Evolutionary conservation across 2,329 filamentous ascomycete species (phyloP).

Genomic region (Metarhizium guizhouense): DNA sequence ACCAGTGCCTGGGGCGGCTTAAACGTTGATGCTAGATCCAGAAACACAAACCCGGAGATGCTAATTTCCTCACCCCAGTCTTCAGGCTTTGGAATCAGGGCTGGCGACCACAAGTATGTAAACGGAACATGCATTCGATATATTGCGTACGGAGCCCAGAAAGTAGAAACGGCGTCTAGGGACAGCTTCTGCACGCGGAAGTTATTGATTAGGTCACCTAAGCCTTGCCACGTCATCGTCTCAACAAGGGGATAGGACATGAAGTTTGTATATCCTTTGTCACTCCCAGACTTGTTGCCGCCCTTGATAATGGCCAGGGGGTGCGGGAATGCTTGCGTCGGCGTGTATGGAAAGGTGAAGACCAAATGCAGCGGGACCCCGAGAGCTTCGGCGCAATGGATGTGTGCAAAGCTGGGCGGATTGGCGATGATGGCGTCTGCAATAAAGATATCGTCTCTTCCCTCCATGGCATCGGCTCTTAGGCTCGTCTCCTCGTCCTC

Average conservation of each 20-base stretch:
- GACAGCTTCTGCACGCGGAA: slow-evolving; percentile 62
- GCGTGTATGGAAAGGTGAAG: slow-evolving; percentile 81
- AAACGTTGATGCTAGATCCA: slow-evolving; percentile 57
- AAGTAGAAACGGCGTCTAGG: slow-evolving; percentile 63
- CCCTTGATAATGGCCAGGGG: slow-evolving; percentile 64
- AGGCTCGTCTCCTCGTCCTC: slow-evolving; percentile 51
- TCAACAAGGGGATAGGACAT: slow-evolving; percentile 74
- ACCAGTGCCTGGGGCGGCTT: slow-evolving; percentile 46
- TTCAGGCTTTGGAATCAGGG: slow-evolving; percentile 54
- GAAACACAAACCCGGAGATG: slow-evolving; percentile 70
- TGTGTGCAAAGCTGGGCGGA: slow-evolving; percentile 67
- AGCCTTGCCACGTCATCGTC: slow-evolving; percentile 85
- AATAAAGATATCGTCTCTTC: slow-evolving; percentile 49
- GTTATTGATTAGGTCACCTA: slow-evolving; percentile 69
- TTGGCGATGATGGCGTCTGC: slow-evolving; percentile 82
- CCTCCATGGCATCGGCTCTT: slow-evolving; percentile 55
- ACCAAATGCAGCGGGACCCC: slow-evolving; percentile 75
- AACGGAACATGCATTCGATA: slow-evolving; percentile 67
- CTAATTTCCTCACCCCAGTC: slow-evolving; percentile 65
- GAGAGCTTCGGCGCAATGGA: slow-evolving; percentile 71
- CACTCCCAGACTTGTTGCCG: slow-evolving; percentile 51
- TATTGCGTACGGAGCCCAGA: slow-evolving; percentile 68
- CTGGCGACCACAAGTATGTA: slow-evolving; percentile 64
- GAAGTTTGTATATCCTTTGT: slow-evolving; percentile 67
- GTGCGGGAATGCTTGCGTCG: slow-evolving; percentile 67